Base-by-base conservation (phyloP, 495 filamentous ascomycete species). In the Astrocystis sublimbata region DNA sequence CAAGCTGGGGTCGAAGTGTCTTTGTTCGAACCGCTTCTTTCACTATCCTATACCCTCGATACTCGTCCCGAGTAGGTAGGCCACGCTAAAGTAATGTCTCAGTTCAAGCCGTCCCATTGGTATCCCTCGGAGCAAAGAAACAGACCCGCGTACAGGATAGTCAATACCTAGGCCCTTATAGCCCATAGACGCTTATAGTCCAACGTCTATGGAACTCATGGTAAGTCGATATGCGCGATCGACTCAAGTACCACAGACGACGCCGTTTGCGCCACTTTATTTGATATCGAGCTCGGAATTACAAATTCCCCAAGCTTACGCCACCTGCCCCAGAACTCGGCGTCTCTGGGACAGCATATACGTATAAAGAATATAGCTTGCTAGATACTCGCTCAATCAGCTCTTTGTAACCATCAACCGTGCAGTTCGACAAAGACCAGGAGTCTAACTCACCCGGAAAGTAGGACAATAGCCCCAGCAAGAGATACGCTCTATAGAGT, bases 311-410 rank as follows among this genome's bases (percentile, higher is more conserved):
- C 53, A 56, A 15, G 53, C 4, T 24, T 6, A 3, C 36, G 21
- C 42, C 15, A 13, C 10, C 41, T 46, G 24, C 50, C 28, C 21
- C 35, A 62, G 33, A 35, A 43, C 60, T 3, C 50, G 35, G 9
- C 36, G 30, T 26, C 51, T 41, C 36, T 58, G 60, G 9, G 46
- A 38, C 17, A 62, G 26, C 60, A 62, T 58, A 46, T 62, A 33
- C 17, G 52, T 62, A 41, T 62, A 62, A 6, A 62, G 1, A 1
- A 62, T 26, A 38, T 58, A 58, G n/a, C 60, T 53, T 36, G 51
- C 60, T 62, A 40, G 1, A 17, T 30, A 1, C 2, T 15, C n/a
- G n/a, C n/a, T n/a, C n/a, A 7, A 41, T 60, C 13, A 60, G 46
- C 45, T 49, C 46, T 6, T 31, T 7, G 3, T 8, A 28, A 1